Base-by-base conservation (phyloP, 2,329 filamentous ascomycete species). In the Diaporthe nobilis region DNA sequence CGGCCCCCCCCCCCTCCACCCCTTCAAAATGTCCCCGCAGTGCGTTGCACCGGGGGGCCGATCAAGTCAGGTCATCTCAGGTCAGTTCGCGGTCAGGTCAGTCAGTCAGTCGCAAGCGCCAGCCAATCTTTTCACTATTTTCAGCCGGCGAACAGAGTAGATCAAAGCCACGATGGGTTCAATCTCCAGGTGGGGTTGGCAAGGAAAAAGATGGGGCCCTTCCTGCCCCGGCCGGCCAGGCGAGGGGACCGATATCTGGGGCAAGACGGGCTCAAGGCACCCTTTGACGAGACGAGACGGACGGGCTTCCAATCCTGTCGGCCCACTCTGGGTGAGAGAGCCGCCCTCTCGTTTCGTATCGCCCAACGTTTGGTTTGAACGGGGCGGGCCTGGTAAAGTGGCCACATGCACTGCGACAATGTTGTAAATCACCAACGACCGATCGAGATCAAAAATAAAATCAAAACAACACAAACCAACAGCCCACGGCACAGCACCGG, bases 151-250 rank as follows among this genome's bases (percentile, higher is more conserved):
- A 31, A 25, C 6, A 31, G 53, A 68, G 47, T 25, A 20, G 34
- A 17, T 31, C 47, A 68, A 39, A 49, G 31, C 63, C 63, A 68
- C 63, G 63, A 68, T 68, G 63, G 39, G 47, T 44, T 68, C 63
- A 68, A 68, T 22, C 47, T 68, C 63, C 12, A 68, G 47, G 63
- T 68, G 63, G 63, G 63, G 63, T 68, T 39, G 31, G 47, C 37
- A 20, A n/a, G 60, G 17, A 17, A 39, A 68, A 68, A 53, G 47
- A 28, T 68, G 47, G 63, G 63, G 7, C 47, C 28, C 22, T 4
- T 37, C 13, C 20, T 34, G 47, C 22, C 61, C 63, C 63, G 47
- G 63, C 63, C 47, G 47, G 47, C 47, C 63, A 53, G 31, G 4
- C 63, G 34, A 51, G 31, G 28, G 20, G 63, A 28, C 63, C 63